These are phyloP conservation scores for Ceratocystis albifundus DNA, from an alignment of 2,329 filamentous ascomycete genomes.

Conservation along the genomic window DNA sequence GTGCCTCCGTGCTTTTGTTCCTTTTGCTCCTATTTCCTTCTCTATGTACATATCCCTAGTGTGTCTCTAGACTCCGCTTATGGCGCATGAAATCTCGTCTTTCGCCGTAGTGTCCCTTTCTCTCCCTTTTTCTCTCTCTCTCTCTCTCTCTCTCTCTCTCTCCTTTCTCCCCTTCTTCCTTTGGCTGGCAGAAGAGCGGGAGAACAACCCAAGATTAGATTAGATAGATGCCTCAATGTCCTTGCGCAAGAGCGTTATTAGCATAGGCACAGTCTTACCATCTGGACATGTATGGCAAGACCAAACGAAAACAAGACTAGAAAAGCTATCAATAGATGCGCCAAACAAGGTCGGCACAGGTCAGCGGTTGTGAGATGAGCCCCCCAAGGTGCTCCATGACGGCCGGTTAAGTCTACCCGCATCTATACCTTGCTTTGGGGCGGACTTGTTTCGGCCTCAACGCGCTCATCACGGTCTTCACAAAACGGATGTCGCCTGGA, in stretches of 20 bases:
- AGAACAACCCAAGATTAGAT: slow-evolving; percentile 6
- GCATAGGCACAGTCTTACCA: neutral
- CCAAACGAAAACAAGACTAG: too few relatives aligned
- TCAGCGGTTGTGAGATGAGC: neutral
- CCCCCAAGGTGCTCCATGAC: too few relatives aligned
- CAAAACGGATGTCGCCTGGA: too few relatives aligned
- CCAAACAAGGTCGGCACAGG: neutral
- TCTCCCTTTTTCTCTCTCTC: neutral
- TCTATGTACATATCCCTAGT: neutral
- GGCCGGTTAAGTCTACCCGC: too few relatives aligned
- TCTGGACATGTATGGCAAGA: too few relatives aligned
- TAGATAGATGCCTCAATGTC: too few relatives aligned
- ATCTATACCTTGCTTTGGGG: too few relatives aligned
- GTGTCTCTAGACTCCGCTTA: neutral
- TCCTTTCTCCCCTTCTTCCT: neutral
- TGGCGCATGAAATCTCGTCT: neutral
- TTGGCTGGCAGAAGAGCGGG: slow-evolving; percentile 3
- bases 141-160: neutral
- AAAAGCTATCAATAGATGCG: too few relatives aligned
- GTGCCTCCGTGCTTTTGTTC: neutral
- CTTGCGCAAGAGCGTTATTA: neutral
- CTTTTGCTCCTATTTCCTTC: neutral
- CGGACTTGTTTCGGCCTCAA: too few relatives aligned
- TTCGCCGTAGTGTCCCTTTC: neutral
- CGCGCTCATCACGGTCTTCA: too few relatives aligned